phyloP scores from a whole-genome alignment of 169 alveolate genomes.

The Cryptosporidium sp. region DNA sequence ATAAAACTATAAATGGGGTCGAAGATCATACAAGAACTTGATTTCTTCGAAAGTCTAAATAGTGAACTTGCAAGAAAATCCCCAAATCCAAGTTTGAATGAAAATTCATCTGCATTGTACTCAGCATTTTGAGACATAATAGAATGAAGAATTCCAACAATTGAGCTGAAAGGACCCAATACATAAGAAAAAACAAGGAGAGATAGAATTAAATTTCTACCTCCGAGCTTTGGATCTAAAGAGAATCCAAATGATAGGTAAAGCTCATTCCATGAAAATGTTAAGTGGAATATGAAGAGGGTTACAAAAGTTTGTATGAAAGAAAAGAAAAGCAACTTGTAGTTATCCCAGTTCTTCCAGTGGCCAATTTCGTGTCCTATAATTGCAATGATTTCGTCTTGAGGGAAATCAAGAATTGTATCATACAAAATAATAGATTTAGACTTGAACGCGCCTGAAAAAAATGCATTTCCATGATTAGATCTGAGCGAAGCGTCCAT shows the following conservation, averaged over 20 bases:
- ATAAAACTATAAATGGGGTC: slow-evolving; percentile 56
- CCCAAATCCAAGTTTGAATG: slow-evolving; percentile 28
- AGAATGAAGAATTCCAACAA: slow-evolving; percentile 9
- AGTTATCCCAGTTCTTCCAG: slow-evolving; percentile 70
- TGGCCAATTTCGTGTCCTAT: slow-evolving; percentile 67
- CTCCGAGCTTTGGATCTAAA: slow-evolving; percentile 30
- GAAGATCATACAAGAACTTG: slow-evolving; percentile 37
- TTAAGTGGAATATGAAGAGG: slow-evolving; percentile 47
- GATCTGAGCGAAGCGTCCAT: slow-evolving; percentile 74
- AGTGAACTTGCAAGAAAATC: slow-evolving; percentile 11
- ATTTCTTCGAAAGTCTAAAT: slow-evolving; percentile 43
- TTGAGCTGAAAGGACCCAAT: slow-evolving; percentile 26
- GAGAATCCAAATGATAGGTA: slow-evolving; percentile 48
- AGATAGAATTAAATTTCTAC: slow-evolving; percentile 30
- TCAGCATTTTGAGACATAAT: slow-evolving; percentile 40
- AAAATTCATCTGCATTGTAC: slow-evolving; percentile 59
- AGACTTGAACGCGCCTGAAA: slow-evolving; percentile 35
- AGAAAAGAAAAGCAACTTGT: slow-evolving; percentile 21
- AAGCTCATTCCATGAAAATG: slow-evolving; percentile 44
- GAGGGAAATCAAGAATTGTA: slow-evolving; percentile 60
- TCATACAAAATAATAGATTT: slow-evolving; percentile 53
- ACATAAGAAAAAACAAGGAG: slow-evolving; percentile 33
- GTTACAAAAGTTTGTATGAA: slow-evolving; percentile 18
- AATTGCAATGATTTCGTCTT: slow-evolving; percentile 56
- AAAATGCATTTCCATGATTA: slow-evolving; percentile 68